Base-by-base conservation (phyloP, 495 filamentous ascomycete genomes). In the Aspergillus homomorphus region DNA sequence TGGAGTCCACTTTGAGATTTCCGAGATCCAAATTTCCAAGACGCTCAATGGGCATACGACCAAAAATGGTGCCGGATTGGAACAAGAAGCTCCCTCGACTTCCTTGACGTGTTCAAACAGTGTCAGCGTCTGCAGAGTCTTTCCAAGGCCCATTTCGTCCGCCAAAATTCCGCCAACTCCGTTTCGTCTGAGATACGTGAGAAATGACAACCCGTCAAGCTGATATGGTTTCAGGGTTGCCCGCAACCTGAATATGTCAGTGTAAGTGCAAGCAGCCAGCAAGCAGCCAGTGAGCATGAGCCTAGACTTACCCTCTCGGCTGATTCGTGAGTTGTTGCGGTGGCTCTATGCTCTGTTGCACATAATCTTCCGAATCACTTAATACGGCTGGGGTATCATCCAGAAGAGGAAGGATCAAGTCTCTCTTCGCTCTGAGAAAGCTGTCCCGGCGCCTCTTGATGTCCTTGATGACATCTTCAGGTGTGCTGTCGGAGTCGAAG, bases 101-200 rank as follows among this genome's bases (percentile, higher is more conserved):
- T 83, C 74, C 28, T 72, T 77, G 0, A 84, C 56, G 46, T 78
- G 71, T 51, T 82, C 80, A 38, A 86, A 81, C 0, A 86, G 70
- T 2, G 84, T 76, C 0, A 87, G 71, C 0, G 81, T 83, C 59
- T 87, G 84, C 0, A 86, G 59, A 0, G 83, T 87, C 62, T 86
- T 86, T 18, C 83, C 84, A 0, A 87, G 72, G n/a, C 84, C 84
- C 84, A 87, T 87, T 46, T 87, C 84, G 48, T 87, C 84, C 4
- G 76, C 84, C 0, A 86, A 72, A 18, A 87, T 82, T 12, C 76
- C 77, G 4, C 81, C 79, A n/a, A 84, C 65, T 33, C 82, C 80
- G 57, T 87, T 88, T 1, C 74, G 70, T 63, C 84, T 69, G 12
- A 87, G 67, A 62, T 84, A 79, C 0, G 86, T 60, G 6, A 89